These are phyloP conservation scores for Paecilomyces variotii DNA, from an alignment of 2,329 filamentous ascomycete genomes.

Conservation along the genomic window DNA sequence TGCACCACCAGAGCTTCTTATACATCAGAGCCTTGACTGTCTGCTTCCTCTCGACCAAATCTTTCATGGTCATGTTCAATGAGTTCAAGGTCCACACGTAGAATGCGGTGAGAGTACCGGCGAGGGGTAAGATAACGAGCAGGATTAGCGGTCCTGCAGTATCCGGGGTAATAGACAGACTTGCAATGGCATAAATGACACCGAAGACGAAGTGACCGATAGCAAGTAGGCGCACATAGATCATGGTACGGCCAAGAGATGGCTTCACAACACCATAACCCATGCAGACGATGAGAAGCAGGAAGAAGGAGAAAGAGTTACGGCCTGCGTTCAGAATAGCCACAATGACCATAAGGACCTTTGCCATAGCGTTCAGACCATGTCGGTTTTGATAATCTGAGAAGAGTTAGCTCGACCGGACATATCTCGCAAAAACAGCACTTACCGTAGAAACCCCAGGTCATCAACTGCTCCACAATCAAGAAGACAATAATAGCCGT, in stretches of 20 bases:
- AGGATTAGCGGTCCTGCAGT: conserved; percentile 83
- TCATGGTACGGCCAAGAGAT: conserved; percentile 85
- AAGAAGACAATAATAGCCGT: conserved; percentile 93
- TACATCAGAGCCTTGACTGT: conserved; percentile 93
- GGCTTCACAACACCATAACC: conserved; percentile 97
- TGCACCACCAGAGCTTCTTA: conserved; percentile 97
- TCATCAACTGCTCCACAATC: conserved; percentile 94
- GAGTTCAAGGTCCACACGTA: conserved; percentile 99
- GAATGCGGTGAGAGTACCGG: conserved; percentile 87
- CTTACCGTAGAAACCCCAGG: conserved; percentile 91
- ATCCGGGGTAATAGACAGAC: conserved; percentile 80
- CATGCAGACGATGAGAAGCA: conserved; percentile 97
- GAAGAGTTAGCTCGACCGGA: conserved; percentile 24
- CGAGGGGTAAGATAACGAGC: conserved; percentile 85
- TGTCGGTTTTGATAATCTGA: conserved; percentile 85
- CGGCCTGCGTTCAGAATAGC: conserved; percentile 85
- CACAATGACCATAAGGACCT: conserved; percentile 83
- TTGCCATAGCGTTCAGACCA: conserved; percentile 73
- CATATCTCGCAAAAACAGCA: not conserved
- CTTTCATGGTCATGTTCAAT: conserved; percentile 88
- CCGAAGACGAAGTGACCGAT: conserved; percentile 92
- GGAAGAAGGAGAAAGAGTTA: conserved; percentile 97
- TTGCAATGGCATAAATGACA: conserved; percentile 84
- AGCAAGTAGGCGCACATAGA: conserved; percentile 83
- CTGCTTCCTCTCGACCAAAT: conserved; percentile 90